Conservation (phyloP, 1,284 basidiomycete species). For the Naganishia sp. region DNA sequence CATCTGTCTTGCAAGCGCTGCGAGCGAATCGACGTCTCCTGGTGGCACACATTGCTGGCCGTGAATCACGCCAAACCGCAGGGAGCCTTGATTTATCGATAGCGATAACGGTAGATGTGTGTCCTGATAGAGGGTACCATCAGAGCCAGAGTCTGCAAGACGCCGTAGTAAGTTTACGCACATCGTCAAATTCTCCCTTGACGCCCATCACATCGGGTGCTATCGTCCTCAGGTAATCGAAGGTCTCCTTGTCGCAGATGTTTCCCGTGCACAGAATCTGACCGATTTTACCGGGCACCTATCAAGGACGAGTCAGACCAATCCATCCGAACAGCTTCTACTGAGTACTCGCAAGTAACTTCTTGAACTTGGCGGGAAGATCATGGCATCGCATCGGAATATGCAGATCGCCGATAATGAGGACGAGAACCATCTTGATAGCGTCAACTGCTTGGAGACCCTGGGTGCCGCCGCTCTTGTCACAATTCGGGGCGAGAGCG, state of each 20-base stretch:
- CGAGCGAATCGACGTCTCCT: constrained; percentile 85
- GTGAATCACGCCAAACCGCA: constrained; percentile 89
- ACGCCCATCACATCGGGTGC: constrained; percentile 93
- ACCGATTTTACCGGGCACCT: constrained; percentile 91
- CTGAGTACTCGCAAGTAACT: constrained; percentile 70
- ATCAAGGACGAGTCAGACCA: neutral
- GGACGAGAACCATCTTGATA: constrained; percentile 72
- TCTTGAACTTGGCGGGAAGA: constrained; percentile 93
- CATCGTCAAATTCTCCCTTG: constrained; percentile 93
- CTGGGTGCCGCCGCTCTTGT: no score
- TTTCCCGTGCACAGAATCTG: constrained; percentile 98
- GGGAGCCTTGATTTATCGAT: constrained; percentile 72
- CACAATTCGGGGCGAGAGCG: no score
- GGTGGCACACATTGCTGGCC: constrained; percentile 93
- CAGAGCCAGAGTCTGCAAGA: neutral
- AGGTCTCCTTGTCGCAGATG: constrained; percentile 94
- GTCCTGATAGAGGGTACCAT: constrained; percentile 36
- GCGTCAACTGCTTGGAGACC: no score
- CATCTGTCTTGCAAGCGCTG: constrained; percentile 86
- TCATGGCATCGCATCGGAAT: constrained; percentile 85
- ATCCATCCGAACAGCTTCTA: neutral
- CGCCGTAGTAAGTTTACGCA: constrained; percentile 49
- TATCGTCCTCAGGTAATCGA: constrained; percentile 95
- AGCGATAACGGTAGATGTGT: constrained; percentile 70
- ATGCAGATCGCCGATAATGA: constrained; percentile 91